These are phyloP conservation scores for Talaromyces piceae DNA, from an alignment of 2,329 filamentous ascomycete species.

Conservation along the genomic window DNA sequence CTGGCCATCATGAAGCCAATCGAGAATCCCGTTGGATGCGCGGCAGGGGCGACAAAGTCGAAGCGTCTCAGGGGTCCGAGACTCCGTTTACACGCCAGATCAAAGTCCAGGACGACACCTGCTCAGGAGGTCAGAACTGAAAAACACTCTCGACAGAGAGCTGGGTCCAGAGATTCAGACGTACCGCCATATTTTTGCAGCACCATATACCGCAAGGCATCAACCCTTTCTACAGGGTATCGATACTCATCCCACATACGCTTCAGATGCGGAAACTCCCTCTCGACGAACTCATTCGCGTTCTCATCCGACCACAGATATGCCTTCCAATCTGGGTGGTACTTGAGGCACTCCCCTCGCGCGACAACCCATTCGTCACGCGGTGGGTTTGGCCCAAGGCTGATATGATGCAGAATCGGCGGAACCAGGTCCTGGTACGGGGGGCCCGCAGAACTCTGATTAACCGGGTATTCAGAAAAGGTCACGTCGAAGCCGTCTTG, in stretches of 20 bases:
- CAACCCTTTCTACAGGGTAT: slow-evolving; percentile 17
- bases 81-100: slow-evolving; percentile 32
- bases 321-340: slow-evolving; percentile 14
- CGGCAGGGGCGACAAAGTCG: slow-evolving; percentile 35
- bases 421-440: slow-evolving; percentile 9
- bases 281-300: slow-evolving; percentile 12
- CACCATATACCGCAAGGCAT: slow-evolving; percentile 19
- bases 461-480: slow-evolving; percentile 7
- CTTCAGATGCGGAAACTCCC: slow-evolving; percentile 14
- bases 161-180: neutral
- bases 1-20: slow-evolving; percentile 38
- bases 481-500: slow-evolving; percentile 11
- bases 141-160: neutral
- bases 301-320: slow-evolving; percentile 14
- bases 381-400: slow-evolving; percentile 10
- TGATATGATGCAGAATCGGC: slow-evolving; percentile 13
- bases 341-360: slow-evolving; percentile 12
- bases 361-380: slow-evolving; percentile 16
- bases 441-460: slow-evolving; percentile 5
- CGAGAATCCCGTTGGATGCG: slow-evolving; percentile 35
- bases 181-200: slow-evolving; percentile 16
- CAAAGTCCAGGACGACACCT: slow-evolving; percentile 28
- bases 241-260: slow-evolving; percentile 15
- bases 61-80: slow-evolving; percentile 36
- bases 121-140: neutral